phyloP scores from a whole-genome alignment of 345 rosid species.

The Lumnitzera littorea region DNA sequence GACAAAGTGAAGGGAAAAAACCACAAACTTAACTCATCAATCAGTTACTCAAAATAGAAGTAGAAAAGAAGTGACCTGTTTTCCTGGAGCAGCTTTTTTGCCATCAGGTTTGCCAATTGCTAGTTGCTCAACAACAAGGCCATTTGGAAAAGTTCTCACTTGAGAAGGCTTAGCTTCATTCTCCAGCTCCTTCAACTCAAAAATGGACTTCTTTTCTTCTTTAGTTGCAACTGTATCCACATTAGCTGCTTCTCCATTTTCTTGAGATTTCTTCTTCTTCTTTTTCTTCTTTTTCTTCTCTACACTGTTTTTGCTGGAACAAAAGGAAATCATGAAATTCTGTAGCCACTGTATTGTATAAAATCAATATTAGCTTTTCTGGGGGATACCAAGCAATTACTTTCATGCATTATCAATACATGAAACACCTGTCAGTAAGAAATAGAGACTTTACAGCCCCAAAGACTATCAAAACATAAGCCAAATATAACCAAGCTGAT shows the following conservation, averaged over 20 bases:
- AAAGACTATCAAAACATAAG: background rate
- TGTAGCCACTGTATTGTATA: background rate
- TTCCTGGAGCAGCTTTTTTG: slow-evolving; percentile 80
- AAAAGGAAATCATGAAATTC: slow-evolving; percentile 13
- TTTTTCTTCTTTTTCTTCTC: slow-evolving; percentile 67
- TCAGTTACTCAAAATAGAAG: background rate
- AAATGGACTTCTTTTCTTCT: slow-evolving; percentile 23
- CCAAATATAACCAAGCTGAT: background rate
- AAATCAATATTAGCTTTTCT: background rate
- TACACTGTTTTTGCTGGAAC: slow-evolving; percentile 26
- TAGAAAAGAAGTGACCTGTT: slow-evolving; percentile 32
- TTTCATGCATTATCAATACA: background rate
- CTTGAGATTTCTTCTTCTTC: slow-evolving; percentile 44
- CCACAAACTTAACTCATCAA: background rate
- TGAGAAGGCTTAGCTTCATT: slow-evolving; percentile 47
- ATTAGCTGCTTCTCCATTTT: slow-evolving; percentile 26
- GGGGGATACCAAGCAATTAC: background rate
- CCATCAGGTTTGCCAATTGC: slow-evolving; percentile 86
- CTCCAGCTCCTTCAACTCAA: slow-evolving; percentile 24
- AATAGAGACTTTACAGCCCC: background rate
- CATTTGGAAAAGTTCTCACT: slow-evolving; percentile 67
- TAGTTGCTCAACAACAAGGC: slow-evolving; percentile 77
- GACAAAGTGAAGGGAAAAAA: no score
- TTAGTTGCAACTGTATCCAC: slow-evolving; percentile 20
- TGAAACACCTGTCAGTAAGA: background rate